Evolutionary conservation across 163 green algal species (phyloP).

Genomic region (Prototheca stagnorum): DNA sequence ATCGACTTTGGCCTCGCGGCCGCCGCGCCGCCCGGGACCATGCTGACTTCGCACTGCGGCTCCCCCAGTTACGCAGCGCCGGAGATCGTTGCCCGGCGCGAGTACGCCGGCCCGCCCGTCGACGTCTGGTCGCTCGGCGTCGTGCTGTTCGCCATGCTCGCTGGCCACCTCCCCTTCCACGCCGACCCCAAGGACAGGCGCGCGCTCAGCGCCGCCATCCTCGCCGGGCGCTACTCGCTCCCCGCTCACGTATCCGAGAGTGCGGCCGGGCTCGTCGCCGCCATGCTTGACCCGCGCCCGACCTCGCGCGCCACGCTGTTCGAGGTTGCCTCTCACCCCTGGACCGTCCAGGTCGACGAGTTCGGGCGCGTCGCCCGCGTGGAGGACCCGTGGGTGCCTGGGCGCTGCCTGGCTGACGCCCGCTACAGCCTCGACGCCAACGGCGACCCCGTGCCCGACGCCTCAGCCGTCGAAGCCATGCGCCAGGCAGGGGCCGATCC

Average conservation of each 20-base stretch:
- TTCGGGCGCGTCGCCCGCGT: constrained; percentile 78
- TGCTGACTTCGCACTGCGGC: constrained; percentile 95
- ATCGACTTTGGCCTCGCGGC: constrained; percentile 61
- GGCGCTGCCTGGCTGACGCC: too few relatives aligned
- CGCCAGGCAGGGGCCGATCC: constrained; percentile 8
- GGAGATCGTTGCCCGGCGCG: constrained; percentile 89
- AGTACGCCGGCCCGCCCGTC: constrained; percentile 94
- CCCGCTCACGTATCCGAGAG: too few relatives aligned
- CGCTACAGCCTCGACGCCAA: constrained; percentile 4
- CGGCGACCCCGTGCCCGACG: constrained; percentile 8
- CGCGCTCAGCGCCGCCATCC: too few relatives aligned
- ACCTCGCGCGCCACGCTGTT: too few relatives aligned
- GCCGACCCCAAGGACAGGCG: too few relatives aligned
- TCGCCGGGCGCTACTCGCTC: too few relatives aligned
- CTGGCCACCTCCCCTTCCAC: constrained; percentile 93
- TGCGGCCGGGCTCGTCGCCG: too few relatives aligned
- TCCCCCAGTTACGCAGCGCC: constrained; percentile 96
- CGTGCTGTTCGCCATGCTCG: constrained; percentile 97
- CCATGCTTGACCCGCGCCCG: too few relatives aligned
- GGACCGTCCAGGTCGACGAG: constrained; percentile 11
- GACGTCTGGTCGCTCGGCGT: constrained; percentile 98
- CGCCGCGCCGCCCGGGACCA: constrained; percentile 95
- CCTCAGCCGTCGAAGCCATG: constrained; percentile 14
- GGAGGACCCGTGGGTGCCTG: constrained; percentile 55
- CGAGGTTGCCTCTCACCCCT: too few relatives aligned